phyloP scores from a whole-genome alignment of 345 rosid species.

The Eucalyptus albens region DNA sequence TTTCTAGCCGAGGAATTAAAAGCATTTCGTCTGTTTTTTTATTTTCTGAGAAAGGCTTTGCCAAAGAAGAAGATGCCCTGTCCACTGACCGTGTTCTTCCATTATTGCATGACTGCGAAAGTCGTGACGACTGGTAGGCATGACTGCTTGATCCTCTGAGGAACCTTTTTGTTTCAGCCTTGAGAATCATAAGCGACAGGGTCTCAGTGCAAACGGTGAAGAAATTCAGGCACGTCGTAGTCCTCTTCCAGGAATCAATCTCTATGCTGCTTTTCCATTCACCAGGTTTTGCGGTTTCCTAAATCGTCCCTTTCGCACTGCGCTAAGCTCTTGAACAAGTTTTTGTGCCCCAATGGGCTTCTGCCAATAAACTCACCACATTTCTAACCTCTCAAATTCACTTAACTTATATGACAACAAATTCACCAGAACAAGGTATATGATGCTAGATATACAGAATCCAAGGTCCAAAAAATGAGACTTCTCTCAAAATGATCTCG shows the following conservation, averaged over 20 bases:
- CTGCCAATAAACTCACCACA: not conserved
- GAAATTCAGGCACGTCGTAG: not conserved
- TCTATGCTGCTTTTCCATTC: not conserved
- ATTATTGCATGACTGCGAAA: not conserved
- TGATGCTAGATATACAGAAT: not conserved
- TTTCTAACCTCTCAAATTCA: not conserved
- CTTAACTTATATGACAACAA: not conserved
- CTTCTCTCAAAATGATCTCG: not conserved
- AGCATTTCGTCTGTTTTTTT: not conserved
- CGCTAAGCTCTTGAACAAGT: not conserved
- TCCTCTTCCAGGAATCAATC: not conserved
- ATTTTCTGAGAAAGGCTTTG: not conserved
- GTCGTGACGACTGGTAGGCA: not conserved
- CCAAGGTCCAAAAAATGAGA: not conserved
- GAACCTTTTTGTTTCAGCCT: not conserved
- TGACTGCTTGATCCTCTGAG: not conserved
- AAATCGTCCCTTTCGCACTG: not conserved
- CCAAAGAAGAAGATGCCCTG: not conserved
- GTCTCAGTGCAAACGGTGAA: not conserved
- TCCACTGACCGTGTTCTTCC: not conserved
- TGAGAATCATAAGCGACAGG: not conserved
- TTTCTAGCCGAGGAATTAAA: not conserved
- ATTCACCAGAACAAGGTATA: not conserved
- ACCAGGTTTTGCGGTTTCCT: not conserved
- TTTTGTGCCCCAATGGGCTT: not conserved